phyloP scores from a whole-genome alignment of 2,329 filamentous ascomycete species.

The Lecanosticta acicola region DNA sequence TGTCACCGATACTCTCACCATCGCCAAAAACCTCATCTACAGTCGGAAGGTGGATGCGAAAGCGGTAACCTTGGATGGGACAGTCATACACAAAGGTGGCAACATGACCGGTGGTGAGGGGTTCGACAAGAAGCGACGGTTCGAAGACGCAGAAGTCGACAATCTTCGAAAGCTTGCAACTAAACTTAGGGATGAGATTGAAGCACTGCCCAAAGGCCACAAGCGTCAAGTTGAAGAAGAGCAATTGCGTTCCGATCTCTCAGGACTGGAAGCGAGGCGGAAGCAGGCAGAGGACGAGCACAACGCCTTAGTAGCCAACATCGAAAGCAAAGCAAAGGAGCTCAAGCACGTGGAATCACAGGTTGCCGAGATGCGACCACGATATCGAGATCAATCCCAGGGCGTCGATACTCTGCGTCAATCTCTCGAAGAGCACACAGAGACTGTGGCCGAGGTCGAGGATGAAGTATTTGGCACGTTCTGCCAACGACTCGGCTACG shows the following conservation, averaged over 20 bases:
- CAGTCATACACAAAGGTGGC: slow-evolving; percentile 91
- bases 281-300: slow-evolving; percentile 68
- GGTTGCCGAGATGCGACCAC: slow-evolving; percentile 69
- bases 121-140: slow-evolving; percentile 64
- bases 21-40: slow-evolving; percentile 87
- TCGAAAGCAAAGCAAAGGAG: slow-evolving; percentile 77
- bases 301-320: slow-evolving; percentile 71
- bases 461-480: slow-evolving; percentile 83
- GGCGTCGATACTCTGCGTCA: slow-evolving; percentile 60
- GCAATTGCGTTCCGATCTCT: slow-evolving; percentile 69
- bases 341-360: slow-evolving; percentile 67
- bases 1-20: slow-evolving; percentile 80
- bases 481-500: slow-evolving; percentile 79
- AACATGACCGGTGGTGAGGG: slow-evolving; percentile 93
- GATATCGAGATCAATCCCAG: slow-evolving; percentile 65
- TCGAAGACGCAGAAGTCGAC: slow-evolving; percentile 85
- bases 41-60: slow-evolving; percentile 81
- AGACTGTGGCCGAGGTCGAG: slow-evolving; percentile 72
- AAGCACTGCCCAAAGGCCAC: slow-evolving; percentile 71
- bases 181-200: slow-evolving; percentile 70
- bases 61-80: slow-evolving; percentile 90
- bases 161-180: slow-evolving; percentile 71
- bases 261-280: slow-evolving; percentile 72
- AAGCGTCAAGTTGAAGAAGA: slow-evolving; percentile 74
- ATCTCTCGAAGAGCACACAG: slow-evolving; percentile 52